Evolutionary conservation across 2,329 filamentous ascomycete species (phyloP), one percentile per base, ranked within the genome.

Genomic region (Aureobasidium leucospermi): DNA sequence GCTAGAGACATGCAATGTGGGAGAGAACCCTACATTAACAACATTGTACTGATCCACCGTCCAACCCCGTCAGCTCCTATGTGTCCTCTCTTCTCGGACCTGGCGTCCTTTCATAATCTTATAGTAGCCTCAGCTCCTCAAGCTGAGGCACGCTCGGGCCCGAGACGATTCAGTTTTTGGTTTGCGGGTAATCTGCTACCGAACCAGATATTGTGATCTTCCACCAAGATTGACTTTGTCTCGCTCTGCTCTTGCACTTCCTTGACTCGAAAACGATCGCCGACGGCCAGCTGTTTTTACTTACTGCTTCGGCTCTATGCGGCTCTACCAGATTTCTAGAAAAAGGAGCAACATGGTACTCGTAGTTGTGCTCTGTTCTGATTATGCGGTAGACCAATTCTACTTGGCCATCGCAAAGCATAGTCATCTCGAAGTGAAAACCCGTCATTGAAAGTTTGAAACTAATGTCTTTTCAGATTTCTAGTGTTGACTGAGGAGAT

Each of bases 71-170:
- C 29, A 45, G 5, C 38, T 10, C 19, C n/a, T 15, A 15, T 36
- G 23, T 41, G 39, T 45, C 10, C n/a, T 45, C 29, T 28, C 29
- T 28, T 9, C 34, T 48, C 32, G 16, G 7, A n/a, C 23, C 55
- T 48, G 31, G 6, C 43, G 11, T 38, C 55, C 52, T 15, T 53
- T 23, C 29, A n/a, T 29, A 42, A 45, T 56, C 41, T 45, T 46
- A 43, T 47, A 48, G 23, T 13, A 58, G 42, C 43, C 42, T 34
- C 55, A 23, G 28, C 36, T 32, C 23, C 36, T 58, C 34, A 47
- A 58, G 43, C 55, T 58, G 55, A 58, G 32, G 55, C 55, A 58
- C 31, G 55, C 55, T 58, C 34, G 55, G 55, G 43, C 55, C 55
- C 36, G 4, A 4, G n/a, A 13, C 34, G 43, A 58, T 46, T 46